phyloP scores from a whole-genome alignment of 345 rosid species.

The Eucalyptus fibrosa region DNA sequence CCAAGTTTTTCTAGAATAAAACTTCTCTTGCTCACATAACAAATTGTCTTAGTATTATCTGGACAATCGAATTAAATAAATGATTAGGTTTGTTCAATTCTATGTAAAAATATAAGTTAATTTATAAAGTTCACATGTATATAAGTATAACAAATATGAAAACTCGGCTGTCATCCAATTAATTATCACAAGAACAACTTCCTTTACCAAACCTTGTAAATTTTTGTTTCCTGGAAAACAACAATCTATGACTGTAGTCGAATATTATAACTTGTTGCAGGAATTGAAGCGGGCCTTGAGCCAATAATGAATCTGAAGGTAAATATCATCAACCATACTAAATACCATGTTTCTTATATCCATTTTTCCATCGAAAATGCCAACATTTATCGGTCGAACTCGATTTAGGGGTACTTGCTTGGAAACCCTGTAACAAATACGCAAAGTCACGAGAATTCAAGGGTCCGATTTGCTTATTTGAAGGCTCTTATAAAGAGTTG shows the following conservation, averaged over 20 bases:
- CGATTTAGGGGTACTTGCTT: slow-evolving; percentile 10
- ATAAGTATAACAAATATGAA: background rate
- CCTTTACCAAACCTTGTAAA: background rate
- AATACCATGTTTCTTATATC: background rate
- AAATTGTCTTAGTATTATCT: background rate
- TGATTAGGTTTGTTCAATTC: too few species aligned
- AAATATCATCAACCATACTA: background rate
- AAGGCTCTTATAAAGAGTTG: slow-evolving; percentile 13
- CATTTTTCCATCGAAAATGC: background rate
- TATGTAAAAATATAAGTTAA: background rate
- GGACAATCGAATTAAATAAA: background rate
- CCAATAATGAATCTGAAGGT: background rate
- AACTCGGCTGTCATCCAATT: background rate
- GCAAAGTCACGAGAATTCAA: slow-evolving; percentile 3
- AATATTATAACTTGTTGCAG: background rate
- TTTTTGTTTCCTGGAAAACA: background rate
- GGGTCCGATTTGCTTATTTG: background rate
- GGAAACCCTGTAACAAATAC: slow-evolving; percentile 12
- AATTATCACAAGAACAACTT: background rate
- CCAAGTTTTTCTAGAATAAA: background rate
- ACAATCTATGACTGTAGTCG: background rate
- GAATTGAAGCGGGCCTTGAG: background rate
- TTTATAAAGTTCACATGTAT: background rate
- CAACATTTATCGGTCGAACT: background rate
- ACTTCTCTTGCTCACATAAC: background rate